Evolutionary conservation across 805 yeast species (phyloP).

Genomic region (Ogataea wickerhamii): DNA sequence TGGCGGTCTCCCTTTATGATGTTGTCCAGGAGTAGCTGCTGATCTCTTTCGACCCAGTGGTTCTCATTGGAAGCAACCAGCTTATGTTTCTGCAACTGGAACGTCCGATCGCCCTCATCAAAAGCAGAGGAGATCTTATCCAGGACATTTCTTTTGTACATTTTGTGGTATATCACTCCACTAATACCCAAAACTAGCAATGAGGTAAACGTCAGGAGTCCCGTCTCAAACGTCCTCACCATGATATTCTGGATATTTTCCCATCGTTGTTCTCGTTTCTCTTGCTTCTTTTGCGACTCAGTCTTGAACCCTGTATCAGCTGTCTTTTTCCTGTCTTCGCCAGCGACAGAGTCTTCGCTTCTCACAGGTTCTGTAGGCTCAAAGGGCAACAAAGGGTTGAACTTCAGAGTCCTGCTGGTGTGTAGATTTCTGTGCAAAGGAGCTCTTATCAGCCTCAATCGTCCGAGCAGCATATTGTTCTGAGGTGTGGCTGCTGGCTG

Average conservation of each 20-base stretch:
- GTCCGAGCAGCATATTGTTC: too few relatives aligned
- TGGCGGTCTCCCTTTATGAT: conserved; percentile 58
- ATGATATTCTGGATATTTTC: conserved; percentile 11
- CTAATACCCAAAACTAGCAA: conserved; percentile 65
- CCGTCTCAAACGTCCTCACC: conserved; percentile 58
- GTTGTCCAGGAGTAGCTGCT: conserved; percentile 61
- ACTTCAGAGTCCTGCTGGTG: neutral
- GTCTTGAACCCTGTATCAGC: neutral
- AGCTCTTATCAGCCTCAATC: too few relatives aligned
- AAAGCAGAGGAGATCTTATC: conserved; percentile 65
- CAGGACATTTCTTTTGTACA: conserved; percentile 56
- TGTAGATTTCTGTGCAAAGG: too few relatives aligned
- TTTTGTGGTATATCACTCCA: conserved; percentile 65
- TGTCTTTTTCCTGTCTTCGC: too few relatives aligned
- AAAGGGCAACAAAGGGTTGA: conserved; percentile 41
- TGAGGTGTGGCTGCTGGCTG: too few relatives aligned
- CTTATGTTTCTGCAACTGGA: conserved; percentile 54
- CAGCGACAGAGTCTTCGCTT: too few relatives aligned
- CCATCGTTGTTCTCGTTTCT: neutral
- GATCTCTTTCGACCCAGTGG: conserved; percentile 69
- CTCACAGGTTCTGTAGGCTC: conserved; percentile 39
- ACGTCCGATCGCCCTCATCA: conserved; percentile 62
- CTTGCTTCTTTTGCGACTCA: neutral
- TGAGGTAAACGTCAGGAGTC: conserved; percentile 68
- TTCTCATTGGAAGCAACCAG: conserved; percentile 35